Evolutionary conservation across 1,139 yeast species (phyloP), one percentile per base, ranked within the genome.

Genomic region (Protomyces macrosporus): DNA sequence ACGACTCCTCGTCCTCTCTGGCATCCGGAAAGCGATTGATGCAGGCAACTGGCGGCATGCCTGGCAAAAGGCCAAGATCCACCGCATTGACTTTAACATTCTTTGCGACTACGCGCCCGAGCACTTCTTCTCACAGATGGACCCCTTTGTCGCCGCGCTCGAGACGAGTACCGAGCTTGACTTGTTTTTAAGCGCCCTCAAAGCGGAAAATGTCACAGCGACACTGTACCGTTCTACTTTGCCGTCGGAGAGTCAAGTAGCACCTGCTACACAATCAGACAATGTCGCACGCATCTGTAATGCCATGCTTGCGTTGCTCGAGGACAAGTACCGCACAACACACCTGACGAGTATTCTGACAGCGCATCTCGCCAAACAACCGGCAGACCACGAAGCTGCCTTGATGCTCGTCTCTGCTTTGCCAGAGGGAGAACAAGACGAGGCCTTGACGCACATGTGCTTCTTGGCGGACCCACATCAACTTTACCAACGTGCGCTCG

Each of bases 311-410:
- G 72, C 79, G 0, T 84, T 87, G 0, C 75, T 91, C 52, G 68
- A 71, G 23, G 77, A 77, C 45, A 82, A 79, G 60, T 84, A 83
- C 72, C 82, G 80, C 64, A 76, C 79, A 14, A 81, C 80, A 65
- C 89, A 88, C 70, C 75, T 87, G 63, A 96, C 89, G 74, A 84
- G 95, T 1, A 83, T 88, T 33, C 81, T 95, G 65, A 93, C 98
- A 2, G 96, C 97, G 0, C 88, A 87, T 72, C 97, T 97, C 0
- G 89, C 96, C 74, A 90, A 89, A 76, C 83, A 82, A 56, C 98
- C 98, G 2, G 90, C 97, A 10, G 89, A 88, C 70, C 79, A 90
- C 65, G 82, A 79, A 45, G 86, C 84, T 51, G 98, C 97, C 0
- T 80, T 95, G 66, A 73, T 72, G 34, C 76, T 89, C 62, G 85